Percentiles rank a stretch among this genome's conserved stretches.
phyloP scores from a whole-genome alignment of 345 rosid species.

The Rhodamnia rubescens region DNA sequence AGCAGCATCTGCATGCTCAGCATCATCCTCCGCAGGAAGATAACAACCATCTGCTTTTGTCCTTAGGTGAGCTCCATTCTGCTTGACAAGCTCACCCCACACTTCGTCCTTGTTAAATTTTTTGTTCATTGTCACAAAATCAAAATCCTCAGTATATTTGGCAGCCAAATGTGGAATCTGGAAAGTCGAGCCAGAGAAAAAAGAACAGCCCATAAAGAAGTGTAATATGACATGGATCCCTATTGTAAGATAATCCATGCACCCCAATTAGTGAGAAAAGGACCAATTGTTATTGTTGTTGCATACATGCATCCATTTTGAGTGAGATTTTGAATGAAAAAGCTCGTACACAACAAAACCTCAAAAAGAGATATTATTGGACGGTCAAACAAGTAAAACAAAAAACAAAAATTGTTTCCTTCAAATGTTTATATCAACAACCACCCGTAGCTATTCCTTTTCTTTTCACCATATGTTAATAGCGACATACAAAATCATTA shows the following conservation, averaged over 20 bases:
- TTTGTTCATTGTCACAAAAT: constrained; percentile 33
- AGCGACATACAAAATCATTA: background rate
- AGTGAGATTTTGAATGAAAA: background rate
- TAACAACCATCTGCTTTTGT: constrained; percentile 1
- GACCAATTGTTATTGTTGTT: background rate
- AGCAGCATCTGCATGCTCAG: constrained; percentile 9
- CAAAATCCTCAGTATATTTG: constrained; percentile 23
- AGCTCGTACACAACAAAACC: background rate
- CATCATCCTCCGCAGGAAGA: constrained; percentile 12
- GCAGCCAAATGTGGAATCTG: constrained; percentile 6
- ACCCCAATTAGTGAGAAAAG: background rate
- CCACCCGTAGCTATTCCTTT: background rate
- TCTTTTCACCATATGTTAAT: background rate
- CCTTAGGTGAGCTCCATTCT: background rate
- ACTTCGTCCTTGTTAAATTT: constrained; percentile 30
- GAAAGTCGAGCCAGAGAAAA: background rate
- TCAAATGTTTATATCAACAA: background rate
- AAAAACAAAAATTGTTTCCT: background rate
- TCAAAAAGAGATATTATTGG: background rate
- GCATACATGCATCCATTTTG: background rate
- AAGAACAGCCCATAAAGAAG: background rate
- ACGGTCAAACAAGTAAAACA: background rate
- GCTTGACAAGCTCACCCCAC: constrained; percentile 29
- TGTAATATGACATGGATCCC: background rate
- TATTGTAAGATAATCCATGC: background rate